Conservation (phyloP, 768 basidiomycete species). For the Termitomyces heimii region DNA sequence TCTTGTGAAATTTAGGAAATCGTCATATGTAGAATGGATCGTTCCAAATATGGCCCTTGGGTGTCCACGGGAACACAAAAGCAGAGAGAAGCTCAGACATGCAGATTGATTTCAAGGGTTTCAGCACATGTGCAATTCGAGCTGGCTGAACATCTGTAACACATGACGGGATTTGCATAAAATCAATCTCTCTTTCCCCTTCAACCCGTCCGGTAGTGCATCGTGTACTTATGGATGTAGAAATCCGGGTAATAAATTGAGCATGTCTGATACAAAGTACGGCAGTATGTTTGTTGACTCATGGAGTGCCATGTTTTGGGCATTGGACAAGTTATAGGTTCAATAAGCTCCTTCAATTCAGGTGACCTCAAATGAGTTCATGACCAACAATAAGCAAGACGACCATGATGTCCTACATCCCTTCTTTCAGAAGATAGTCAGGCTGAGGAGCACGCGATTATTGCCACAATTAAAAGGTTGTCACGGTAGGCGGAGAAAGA, state of each 20-base stretch:
- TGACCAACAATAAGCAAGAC: background rate
- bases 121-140: background rate
- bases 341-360: background rate
- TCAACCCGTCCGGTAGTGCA: background rate
- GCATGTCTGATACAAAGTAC: background rate
- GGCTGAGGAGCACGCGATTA: background rate
- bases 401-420: background rate
- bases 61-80: background rate
- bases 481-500: background rate
- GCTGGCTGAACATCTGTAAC: background rate
- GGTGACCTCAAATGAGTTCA: too few relatives aligned
- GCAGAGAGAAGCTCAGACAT: background rate
- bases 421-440: background rate
- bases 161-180: background rate
- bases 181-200: background rate
- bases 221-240: background rate
- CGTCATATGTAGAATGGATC: background rate
- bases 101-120: background rate
- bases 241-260: background rate
- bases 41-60: background rate
- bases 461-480: background rate
- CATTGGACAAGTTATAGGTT: background rate
- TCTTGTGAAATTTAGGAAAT: background rate
- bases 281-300: background rate
- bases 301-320: background rate